phyloP scores from a whole-genome alignment of 179 eudicot genomes.

The Silene vulgaris region DNA sequence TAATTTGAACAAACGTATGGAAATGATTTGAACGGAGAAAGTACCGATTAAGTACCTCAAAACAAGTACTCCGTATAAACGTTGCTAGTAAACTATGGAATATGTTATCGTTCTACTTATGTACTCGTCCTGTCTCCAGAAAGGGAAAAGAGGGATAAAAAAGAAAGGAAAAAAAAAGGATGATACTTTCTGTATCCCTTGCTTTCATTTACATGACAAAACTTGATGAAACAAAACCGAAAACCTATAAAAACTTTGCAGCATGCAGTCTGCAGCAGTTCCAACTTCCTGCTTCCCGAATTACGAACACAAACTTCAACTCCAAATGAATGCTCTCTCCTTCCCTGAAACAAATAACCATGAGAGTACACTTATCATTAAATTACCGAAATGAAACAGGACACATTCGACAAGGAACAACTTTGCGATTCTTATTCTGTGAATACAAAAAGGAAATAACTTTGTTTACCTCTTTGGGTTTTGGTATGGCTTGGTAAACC shows the following conservation, averaged over 20 bases:
- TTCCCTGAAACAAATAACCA: slow-evolving; percentile 23
- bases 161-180: slow-evolving; percentile 18
- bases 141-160: not conserved
- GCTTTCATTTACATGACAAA: slow-evolving; percentile 35
- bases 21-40: too few relatives aligned
- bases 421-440: too few relatives aligned
- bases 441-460: too few relatives aligned
- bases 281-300: slow-evolving; percentile 27
- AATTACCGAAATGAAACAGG: not conserved
- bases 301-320: slow-evolving; percentile 29
- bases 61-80: slow-evolving; percentile 21
- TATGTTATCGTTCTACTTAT: slow-evolving; percentile 24
- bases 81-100: slow-evolving; percentile 29
- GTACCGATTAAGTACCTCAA: slow-evolving; percentile 25
- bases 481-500: too few relatives aligned
- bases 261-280: slow-evolving; percentile 28
- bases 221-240: slow-evolving; percentile 24
- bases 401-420: not conserved
- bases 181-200: slow-evolving; percentile 37
- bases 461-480: too few relatives aligned
- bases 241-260: slow-evolving; percentile 41
- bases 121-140: slow-evolving; percentile 35
- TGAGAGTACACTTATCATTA: not conserved
- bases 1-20: too few relatives aligned
- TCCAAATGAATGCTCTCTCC: slow-evolving; percentile 29